Base-by-base conservation (phyloP, 169 alveolate genomes). In the Eimeria praecox region DNA sequence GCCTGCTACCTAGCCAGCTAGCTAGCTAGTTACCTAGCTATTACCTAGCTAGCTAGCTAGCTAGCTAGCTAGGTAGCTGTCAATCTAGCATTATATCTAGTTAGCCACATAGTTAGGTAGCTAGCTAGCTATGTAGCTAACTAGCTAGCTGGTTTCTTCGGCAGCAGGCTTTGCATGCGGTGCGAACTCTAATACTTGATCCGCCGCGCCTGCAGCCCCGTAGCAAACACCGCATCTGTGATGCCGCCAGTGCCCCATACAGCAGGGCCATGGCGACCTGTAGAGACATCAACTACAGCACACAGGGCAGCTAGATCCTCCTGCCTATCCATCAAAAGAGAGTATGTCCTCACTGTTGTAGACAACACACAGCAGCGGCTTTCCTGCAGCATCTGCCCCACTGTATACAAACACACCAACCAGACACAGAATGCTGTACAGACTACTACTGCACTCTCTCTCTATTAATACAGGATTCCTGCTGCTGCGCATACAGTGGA, bases 201-300 rank as follows among this genome's bases (percentile, higher is more conserved):
- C 14, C 54, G 24, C 92, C 52, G 16, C 33, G 92, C 92, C 92
- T 85, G 92, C 6, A 85, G 14, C 35, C 59, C 92, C 27, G 92
- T 85, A 35, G 92, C 92, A 33, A 85, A 85, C 35, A 85, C 92
- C 62, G 92, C 73, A 54, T 54, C 77, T 33, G 71, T 85, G 78
- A n/a, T 49, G 4, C 92, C 92, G n/a, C 77, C 92, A 12, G 92
- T 5, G 35, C 42, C 42, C 95, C 95, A 92, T 27, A 92, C 95
- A n/a, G 95, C 92, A 6, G 95, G 95, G 54, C 95, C 95, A 42
- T 92, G 95, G 46, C 75, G 62, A 49, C 95, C 95, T 35, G 89
- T 92, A 6, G 59, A 42, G 10, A 92, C 78, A 52, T 92, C 95
- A 10, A 92, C 95, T 6, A 80, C 92, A 6, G 95, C 95, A 75